Base-by-base conservation (phyloP, 1,284 basidiomycete genomes). In the Tilletia walkeri region DNA sequence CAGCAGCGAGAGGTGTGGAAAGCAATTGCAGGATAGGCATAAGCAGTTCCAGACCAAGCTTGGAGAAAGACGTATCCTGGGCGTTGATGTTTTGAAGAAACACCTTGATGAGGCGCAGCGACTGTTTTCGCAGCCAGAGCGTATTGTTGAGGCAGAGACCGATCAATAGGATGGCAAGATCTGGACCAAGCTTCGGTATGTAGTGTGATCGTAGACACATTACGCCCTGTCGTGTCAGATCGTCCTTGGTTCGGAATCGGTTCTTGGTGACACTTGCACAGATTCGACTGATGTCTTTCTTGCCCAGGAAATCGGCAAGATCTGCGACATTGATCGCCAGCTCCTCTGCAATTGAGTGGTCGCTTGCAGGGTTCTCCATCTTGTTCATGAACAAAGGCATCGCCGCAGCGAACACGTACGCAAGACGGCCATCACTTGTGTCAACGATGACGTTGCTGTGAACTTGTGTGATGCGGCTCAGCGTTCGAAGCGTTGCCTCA, bases 201-300 rank as follows among this genome's bases (percentile, higher is more conserved):
- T 91, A 94, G 79, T 93, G 89, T 78, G 95, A 92, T 39, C 92
- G 89, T 54, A 97, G 87, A 75, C 91, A 90, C 2, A 89, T 87
- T 20, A 93, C 90, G 0, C 93, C 94, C 82, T 97, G 94, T 2
- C 93, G 89, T 70, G 95, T 88, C 84, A 97, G 94, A 84, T 97
- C 94, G 70, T 97, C 95, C 81, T 91, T 91, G 1, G 93, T 93
- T 56, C 94, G 88, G 87, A 97, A 97, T 59, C 93, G 91, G 30
- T 88, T 87, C 84, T 92, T 93, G 53, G 92, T 89, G 75, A 95
- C 94, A 6, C 93, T 95, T 1, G 88, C 90, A 88, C 95, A 91
- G 76, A 97, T 91, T 45, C 92, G 90, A 70, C 89, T 87, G 75
- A 96, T 90, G 77, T 91, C 92, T 12, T 89, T 87, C 67, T 89